Percentiles rank a stretch among this genome's conserved stretches.
phyloP scores from a whole-genome alignment of 441 rosid species.

The Adansonia gregorii region DNA sequence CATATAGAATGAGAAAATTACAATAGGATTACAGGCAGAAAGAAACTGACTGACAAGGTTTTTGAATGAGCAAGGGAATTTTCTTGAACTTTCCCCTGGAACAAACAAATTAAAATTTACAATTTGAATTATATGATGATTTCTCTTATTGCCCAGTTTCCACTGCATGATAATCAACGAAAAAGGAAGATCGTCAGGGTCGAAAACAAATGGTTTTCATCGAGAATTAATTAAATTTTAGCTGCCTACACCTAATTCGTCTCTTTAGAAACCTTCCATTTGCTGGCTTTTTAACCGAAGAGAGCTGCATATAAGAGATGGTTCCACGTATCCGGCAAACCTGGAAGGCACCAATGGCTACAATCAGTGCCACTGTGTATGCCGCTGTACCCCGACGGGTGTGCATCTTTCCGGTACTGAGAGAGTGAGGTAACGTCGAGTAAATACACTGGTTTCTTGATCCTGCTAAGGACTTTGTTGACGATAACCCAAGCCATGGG shows the following conservation, averaged over 20 bases:
- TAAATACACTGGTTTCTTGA: constrained; percentile 59
- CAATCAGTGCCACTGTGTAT: constrained; percentile 54
- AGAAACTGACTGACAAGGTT: background rate
- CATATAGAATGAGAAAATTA: background rate
- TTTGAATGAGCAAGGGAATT: background rate
- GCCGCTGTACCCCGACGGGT: constrained; percentile 58
- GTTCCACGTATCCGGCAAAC: constrained; percentile 80
- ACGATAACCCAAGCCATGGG: constrained; percentile 60
- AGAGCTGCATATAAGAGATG: constrained; percentile 56
- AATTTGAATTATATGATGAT: constrained; percentile 16
- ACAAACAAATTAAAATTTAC: constrained; percentile 10
- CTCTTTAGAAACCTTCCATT: background rate
- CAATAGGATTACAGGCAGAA: background rate
- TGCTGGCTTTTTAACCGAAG: constrained; percentile 15
- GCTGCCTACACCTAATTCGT: background rate
- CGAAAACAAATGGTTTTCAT: constrained; percentile 19
- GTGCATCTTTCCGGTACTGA: constrained; percentile 64
- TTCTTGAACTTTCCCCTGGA: background rate
- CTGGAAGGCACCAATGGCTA: constrained; percentile 85
- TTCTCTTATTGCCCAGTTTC: background rate
- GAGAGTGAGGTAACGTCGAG: constrained; percentile 63
- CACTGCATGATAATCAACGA: background rate
- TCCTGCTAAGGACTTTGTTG: constrained; percentile 60
- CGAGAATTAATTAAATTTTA: background rate
- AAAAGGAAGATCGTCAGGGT: background rate